Base-by-base conservation (phyloP, 2,329 filamentous ascomycete species). In the Ophiobolus disseminans region DNA sequence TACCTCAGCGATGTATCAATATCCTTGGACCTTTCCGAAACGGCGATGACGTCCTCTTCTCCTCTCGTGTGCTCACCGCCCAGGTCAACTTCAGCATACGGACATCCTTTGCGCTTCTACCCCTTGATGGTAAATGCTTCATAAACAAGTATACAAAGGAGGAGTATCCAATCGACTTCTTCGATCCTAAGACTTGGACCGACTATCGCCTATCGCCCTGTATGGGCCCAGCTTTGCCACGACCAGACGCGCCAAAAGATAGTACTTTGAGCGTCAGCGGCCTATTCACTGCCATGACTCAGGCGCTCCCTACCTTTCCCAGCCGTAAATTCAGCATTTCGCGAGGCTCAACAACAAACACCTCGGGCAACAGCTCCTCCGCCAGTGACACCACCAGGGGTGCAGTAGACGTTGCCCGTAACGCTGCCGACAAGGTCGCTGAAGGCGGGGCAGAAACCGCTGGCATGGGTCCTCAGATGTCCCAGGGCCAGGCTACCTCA, bases 41-140 rank as follows among this genome's bases (percentile, higher is more conserved):
- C 62, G 92, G 92, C n/a, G 92, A 97, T 66, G 89, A 92, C 14
- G 91, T 97, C 0, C 80, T 96, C 1, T 80, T 97, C 50, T 96
- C 92, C 63, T 91, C 91, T 53, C 90, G 90, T 57, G 88, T 97
- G 0, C 80, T 97, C 13, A 96, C 91, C 1, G 91, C 93, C 0
- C 90, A 94, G 66, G 92, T 96, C 60, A 96, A 96, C 73, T 96
- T 97, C 65, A 91, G 89, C 0, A 86, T 97, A 40, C 84, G 93
- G 6, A 96, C 91, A 0, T 92, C 86, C 32, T 97, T 90, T 65
- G 85, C 87, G 9, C 85, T 97, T 7, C 80, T 97, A 0, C 93
- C 93, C 0, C 87, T 96, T 48, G 87, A 94, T 60, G 91, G 91
- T 0, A 86, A 85, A 65, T 95, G 91, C 73, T 97, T 96, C 70